phyloP scores from a whole-genome alignment of 2,329 filamentous ascomycete species.

The Calonectria hawksworthii region DNA sequence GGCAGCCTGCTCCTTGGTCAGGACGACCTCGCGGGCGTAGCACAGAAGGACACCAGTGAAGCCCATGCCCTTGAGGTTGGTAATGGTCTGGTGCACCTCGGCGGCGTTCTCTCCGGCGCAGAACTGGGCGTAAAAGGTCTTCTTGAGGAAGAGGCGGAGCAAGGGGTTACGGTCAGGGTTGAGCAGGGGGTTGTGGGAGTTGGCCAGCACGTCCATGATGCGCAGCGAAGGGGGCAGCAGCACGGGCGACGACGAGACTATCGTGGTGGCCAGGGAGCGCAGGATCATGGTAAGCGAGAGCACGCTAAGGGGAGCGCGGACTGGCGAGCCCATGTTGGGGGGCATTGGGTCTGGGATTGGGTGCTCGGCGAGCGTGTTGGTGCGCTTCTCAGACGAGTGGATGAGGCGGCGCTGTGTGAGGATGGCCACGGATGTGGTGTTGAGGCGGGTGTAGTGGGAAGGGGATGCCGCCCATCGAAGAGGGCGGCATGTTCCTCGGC shows the following conservation, averaged over 20 bases:
- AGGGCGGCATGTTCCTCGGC: constrained; percentile 44
- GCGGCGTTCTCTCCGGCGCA: constrained; percentile 82
- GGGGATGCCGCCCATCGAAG: constrained; percentile 42
- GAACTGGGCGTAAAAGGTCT: constrained; percentile 92
- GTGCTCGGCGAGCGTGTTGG: constrained; percentile 52
- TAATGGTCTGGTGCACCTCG: constrained; percentile 77
- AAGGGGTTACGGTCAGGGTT: constrained; percentile 83
- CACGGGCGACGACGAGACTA: constrained; percentile 77
- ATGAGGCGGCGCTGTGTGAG: constrained; percentile 46
- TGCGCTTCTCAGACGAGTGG: constrained; percentile 54
- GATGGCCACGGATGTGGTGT: constrained; percentile 38
- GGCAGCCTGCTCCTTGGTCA: constrained; percentile 67
- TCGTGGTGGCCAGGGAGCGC: constrained; percentile 77
- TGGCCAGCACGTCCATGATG: constrained; percentile 77
- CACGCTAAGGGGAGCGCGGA: constrained; percentile 69
- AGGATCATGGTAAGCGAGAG: constrained; percentile 77
- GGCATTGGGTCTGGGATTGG: constrained; percentile 49
- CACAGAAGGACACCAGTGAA: constrained; percentile 88
- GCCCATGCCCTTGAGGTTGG: constrained; percentile 78
- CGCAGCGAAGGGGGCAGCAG: constrained; percentile 79
- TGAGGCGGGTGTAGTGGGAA: constrained; percentile 32
- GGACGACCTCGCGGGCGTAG: constrained; percentile 86
- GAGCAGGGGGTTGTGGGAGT: constrained; percentile 75
- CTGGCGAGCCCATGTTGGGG: constrained; percentile 40
- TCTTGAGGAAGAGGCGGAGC: constrained; percentile 78